Evolutionary conservation across 805 yeast genomes (phyloP).

Genomic region (Lipomyces yamanashiensis): DNA sequence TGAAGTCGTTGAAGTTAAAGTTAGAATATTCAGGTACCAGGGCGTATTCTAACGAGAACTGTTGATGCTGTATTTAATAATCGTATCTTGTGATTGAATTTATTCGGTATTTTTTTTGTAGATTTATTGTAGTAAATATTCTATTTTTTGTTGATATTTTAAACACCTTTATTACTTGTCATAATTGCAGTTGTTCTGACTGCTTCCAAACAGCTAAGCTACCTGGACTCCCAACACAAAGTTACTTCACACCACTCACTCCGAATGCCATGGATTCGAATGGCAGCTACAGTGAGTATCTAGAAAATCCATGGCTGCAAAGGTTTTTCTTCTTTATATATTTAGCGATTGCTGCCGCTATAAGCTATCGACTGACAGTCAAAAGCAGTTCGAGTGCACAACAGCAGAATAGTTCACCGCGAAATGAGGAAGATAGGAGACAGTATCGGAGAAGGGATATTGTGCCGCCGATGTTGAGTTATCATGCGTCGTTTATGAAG

Average conservation of each 20-base stretch:
- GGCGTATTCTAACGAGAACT: too few relatives aligned
- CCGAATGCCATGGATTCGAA: not conserved
- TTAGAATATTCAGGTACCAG: too few relatives aligned
- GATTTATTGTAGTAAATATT: too few relatives aligned
- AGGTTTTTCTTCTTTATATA: conserved; percentile 19
- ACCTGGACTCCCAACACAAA: not conserved
- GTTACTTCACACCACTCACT: not conserved
- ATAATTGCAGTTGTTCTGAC: not conserved
- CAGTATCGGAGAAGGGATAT: conserved; percentile 12
- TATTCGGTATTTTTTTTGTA: too few relatives aligned
- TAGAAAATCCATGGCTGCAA: conserved; percentile 27
- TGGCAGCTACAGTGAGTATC: not conserved
- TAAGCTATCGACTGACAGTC: conserved; percentile 21
- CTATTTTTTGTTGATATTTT: too few relatives aligned
- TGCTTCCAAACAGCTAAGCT: too few relatives aligned
- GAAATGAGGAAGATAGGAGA: conserved; percentile 24
- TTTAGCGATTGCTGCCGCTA: conserved; percentile 5
- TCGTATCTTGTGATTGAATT: too few relatives aligned
- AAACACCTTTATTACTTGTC: too few relatives aligned
- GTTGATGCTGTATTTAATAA: too few relatives aligned
- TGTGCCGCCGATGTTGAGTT: conserved; percentile 16
- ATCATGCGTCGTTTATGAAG: conserved; percentile 19
- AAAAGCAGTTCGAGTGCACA: conserved; percentile 14
- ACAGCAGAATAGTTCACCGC: conserved; percentile 16
- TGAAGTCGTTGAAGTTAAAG: too few relatives aligned